These are phyloP conservation scores for Ascodesmis nigricans DNA, from an alignment of 495 filamentous ascomycete genomes.

Conservation along the genomic window DNA sequence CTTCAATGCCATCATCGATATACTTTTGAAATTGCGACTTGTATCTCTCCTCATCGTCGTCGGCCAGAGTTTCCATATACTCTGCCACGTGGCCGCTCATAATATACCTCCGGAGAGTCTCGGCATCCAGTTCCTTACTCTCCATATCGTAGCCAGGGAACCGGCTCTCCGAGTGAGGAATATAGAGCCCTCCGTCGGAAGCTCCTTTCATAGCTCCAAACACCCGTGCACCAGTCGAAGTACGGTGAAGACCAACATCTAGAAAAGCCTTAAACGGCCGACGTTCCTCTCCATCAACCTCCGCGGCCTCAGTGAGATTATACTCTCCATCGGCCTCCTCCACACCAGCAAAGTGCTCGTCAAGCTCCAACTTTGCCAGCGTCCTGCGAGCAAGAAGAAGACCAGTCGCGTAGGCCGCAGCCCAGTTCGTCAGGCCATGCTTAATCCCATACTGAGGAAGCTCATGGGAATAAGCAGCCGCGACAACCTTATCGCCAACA, in stretches of 20 bases:
- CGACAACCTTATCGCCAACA: constrained; percentile 85
- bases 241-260: constrained; percentile 86
- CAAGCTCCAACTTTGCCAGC: constrained; percentile 80
- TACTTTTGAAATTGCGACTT: constrained; percentile 89
- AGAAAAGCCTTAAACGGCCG: constrained; percentile 95
- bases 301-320: constrained; percentile 71
- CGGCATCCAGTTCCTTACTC: constrained; percentile 80
- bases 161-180: constrained; percentile 93
- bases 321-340: constrained; percentile 87
- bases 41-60: constrained; percentile 98
- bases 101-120: constrained; percentile 55
- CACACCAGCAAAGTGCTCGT: constrained; percentile 73
- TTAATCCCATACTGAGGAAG: constrained; percentile 81
- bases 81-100: constrained; percentile 84
- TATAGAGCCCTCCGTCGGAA: constrained; percentile 82
- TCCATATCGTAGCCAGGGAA: constrained; percentile 97
- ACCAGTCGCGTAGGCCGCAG: constrained; percentile 82
- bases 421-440: constrained; percentile 97
- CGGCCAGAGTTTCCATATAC: constrained; percentile 98
- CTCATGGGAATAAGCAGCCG: constrained; percentile 82
- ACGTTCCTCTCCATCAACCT: constrained; percentile 46
- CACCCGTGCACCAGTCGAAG: constrained; percentile 87
- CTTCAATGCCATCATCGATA: constrained; percentile 75
- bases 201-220: constrained; percentile 98
- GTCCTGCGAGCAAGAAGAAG: constrained; percentile 85